Evolutionary conservation across 2,329 filamentous ascomycete genomes (phyloP).

Genomic region (Ceratocystis variospora): DNA sequence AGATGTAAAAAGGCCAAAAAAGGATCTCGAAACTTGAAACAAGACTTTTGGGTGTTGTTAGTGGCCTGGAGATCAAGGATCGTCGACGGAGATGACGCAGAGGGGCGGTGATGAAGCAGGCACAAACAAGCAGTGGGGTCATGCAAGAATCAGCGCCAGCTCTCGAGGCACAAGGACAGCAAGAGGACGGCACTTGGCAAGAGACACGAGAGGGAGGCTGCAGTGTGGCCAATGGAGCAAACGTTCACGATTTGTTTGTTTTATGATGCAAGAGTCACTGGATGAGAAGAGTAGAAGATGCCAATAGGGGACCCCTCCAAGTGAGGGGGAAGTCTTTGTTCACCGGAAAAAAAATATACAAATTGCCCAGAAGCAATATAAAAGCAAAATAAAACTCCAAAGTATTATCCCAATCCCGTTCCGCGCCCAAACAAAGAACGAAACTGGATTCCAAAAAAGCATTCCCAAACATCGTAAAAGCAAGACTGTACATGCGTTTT

Average conservation of each 20-base stretch:
- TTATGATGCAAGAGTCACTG: too few species aligned
- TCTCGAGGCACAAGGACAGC: too few species aligned
- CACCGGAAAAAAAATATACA: background rate
- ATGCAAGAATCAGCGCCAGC: too few species aligned
- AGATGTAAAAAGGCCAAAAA: background rate
- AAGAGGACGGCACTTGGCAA: too few species aligned
- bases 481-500: slow-evolving; percentile 19
- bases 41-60: background rate
- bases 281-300: too few species aligned
- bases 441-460: background rate
- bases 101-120: background rate
- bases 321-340: too few species aligned
- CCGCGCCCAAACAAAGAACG: background rate
- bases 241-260: too few species aligned
- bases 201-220: too few species aligned
- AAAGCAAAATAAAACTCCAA: slow-evolving; percentile 12
- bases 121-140: background rate
- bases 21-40: background rate
- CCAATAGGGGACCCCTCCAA: too few species aligned
- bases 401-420: background rate
- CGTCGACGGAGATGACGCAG: background rate
- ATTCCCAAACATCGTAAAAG: slow-evolving; percentile 15
- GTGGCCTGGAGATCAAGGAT: background rate
- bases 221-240: too few species aligned
- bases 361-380: background rate